These are phyloP conservation scores for Cajanus cajan DNA, from an alignment of 306 rosid species.

Conservation along the genomic window DNA sequence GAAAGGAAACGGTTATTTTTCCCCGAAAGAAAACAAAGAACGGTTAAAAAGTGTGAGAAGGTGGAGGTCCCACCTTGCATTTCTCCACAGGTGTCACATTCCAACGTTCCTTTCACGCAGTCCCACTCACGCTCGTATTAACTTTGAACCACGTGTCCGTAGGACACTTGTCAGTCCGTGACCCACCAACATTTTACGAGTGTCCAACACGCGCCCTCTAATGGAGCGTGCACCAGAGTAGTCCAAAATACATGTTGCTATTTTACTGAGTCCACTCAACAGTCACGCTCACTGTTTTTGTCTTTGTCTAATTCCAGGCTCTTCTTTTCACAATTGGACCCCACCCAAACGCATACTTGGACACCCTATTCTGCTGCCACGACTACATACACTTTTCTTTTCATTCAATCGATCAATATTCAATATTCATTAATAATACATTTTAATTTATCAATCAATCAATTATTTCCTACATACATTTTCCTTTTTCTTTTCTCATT, in stretches of 20 bases:
- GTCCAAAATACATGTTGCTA: constrained; percentile 4
- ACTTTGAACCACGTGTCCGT: constrained; percentile 19
- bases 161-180: background rate
- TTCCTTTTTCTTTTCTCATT: background rate
- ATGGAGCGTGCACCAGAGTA: background rate
- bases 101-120: constrained; percentile 18
- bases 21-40: background rate
- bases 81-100: background rate
- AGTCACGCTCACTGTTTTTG: background rate
- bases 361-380: background rate
- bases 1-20: background rate
- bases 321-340: background rate
- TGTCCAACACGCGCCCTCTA: background rate
- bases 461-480: background rate
- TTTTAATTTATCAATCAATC: background rate
- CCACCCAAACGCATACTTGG: constrained; percentile 1
- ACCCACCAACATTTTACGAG: background rate
- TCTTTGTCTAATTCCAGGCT: background rate
- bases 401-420: background rate
- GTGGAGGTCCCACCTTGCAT: background rate
- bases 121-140: background rate
- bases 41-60: background rate
- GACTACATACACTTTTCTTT: background rate
- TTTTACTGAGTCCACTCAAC: background rate
- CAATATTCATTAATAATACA: background rate